These are phyloP conservation scores for Mediolabrus comicus DNA, from an alignment of 108 stramenopile species.

Conservation along the genomic window DNA sequence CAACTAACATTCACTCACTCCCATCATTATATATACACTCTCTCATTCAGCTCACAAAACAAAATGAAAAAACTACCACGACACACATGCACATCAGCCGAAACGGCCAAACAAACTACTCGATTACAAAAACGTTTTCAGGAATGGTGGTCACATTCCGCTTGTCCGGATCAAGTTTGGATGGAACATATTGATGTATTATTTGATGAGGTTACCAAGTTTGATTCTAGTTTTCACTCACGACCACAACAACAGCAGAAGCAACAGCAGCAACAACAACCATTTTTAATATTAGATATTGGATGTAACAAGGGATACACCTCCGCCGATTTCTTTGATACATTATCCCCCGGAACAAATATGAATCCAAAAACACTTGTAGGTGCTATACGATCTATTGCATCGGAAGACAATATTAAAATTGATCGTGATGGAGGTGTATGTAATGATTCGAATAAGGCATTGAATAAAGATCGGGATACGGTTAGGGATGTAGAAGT, in stretches of 20 bases:
- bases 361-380: slow-evolving; percentile 27
- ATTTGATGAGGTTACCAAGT: neutral
- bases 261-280: neutral
- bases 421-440: slow-evolving; percentile 37
- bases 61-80: too few species aligned
- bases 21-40: too few species aligned
- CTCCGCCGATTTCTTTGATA: slow-evolving; percentile 37
- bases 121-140: slow-evolving; percentile 19
- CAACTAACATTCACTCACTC: too few species aligned
- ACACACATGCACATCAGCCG: slow-evolving; percentile 13
- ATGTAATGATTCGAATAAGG: slow-evolving; percentile 31
- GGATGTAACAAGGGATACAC: slow-evolving; percentile 51
- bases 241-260: neutral
- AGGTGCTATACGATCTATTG: slow-evolving; percentile 15
- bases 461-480: slow-evolving; percentile 10
- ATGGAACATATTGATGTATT: slow-evolving; percentile 11
- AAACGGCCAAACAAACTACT: neutral
- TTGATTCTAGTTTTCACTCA: too few species aligned
- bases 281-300: slow-evolving; percentile 32
- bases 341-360: slow-evolving; percentile 21
- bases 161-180: slow-evolving; percentile 43
- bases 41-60: too few species aligned
- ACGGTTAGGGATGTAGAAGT: slow-evolving; percentile 14
- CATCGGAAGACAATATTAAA: slow-evolving; percentile 17
- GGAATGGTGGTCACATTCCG: slow-evolving; percentile 45